Conservation (phyloP, 2,329 filamentous ascomycete species). For the Chrysosporium keratinophilum region DNA sequence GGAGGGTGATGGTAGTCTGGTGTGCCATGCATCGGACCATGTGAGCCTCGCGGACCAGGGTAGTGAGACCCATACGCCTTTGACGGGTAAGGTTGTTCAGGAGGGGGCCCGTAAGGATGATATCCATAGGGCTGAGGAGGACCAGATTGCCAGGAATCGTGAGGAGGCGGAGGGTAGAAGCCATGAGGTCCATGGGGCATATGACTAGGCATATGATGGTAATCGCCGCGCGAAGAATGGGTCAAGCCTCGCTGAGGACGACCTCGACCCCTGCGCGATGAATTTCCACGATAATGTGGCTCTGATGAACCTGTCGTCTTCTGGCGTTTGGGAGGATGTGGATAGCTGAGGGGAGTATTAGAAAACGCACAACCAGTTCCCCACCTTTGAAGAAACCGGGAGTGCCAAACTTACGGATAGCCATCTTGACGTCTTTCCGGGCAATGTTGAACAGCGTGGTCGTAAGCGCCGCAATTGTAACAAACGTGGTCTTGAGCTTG, state of each 20-base stretch:
- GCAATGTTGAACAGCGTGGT: slow-evolving; percentile 29
- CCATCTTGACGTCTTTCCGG: slow-evolving; percentile 25
- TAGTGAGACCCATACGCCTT: slow-evolving; percentile 18
- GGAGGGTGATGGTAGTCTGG: slow-evolving; percentile 15
- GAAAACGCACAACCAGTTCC: slow-evolving; percentile 11
- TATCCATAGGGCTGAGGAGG: slow-evolving; percentile 19
- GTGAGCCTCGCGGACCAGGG: slow-evolving; percentile 12
- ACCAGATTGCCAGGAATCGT: slow-evolving; percentile 19
- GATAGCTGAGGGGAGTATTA: slow-evolving; percentile 17
- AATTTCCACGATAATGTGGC: slow-evolving; percentile 15
- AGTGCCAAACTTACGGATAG: slow-evolving; percentile 24
- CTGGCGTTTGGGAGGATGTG: slow-evolving; percentile 22
- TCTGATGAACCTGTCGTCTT: slow-evolving; percentile 16
- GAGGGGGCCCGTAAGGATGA: slow-evolving; percentile 18
- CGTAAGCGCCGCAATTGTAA: slow-evolving; percentile 27
- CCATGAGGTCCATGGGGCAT: slow-evolving; percentile 17
- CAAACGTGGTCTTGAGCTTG: slow-evolving; percentile 19
- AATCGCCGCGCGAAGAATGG: slow-evolving; percentile 18
- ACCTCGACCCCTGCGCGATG: slow-evolving; percentile 18
- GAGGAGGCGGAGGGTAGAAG: slow-evolving; percentile 15
- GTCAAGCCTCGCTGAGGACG: slow-evolving; percentile 18
- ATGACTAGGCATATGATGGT: slow-evolving; percentile 18
- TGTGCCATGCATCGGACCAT: slow-evolving; percentile 10
- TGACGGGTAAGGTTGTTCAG: slow-evolving; percentile 15
- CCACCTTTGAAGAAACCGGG: not conserved